phyloP scores from a whole-genome alignment of 2,329 filamentous ascomycete species.

The Fusarium compactum region DNA sequence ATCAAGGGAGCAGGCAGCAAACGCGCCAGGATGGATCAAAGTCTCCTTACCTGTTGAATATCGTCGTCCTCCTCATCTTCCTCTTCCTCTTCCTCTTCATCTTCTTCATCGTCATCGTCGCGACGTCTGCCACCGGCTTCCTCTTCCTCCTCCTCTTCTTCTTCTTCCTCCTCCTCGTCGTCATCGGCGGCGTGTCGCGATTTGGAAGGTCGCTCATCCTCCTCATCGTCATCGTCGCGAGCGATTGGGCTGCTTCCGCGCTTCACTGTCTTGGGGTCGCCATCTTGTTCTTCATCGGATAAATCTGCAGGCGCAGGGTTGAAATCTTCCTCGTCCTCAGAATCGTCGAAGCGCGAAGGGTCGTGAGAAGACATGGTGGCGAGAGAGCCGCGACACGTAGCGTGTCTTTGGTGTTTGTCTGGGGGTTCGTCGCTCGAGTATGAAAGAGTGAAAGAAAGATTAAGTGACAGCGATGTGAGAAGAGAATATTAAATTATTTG shows the following conservation, averaged over 20 bases:
- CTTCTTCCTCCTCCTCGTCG: conserved; percentile 54
- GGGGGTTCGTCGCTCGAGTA: not conserved
- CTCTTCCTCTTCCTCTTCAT: conserved; percentile 66
- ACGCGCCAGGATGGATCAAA: conserved; percentile 3
- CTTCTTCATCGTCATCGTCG: conserved; percentile 60
- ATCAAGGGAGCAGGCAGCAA: not conserved
- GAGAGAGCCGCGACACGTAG: conserved; percentile 35
- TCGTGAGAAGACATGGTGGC: conserved; percentile 61
- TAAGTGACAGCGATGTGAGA: conserved; percentile 3
- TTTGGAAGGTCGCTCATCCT: conserved; percentile 51
- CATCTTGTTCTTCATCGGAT: conserved; percentile 70
- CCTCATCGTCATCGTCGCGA: conserved; percentile 53
- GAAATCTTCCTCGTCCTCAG: conserved; percentile 88
- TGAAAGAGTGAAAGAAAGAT: conserved; percentile 19
- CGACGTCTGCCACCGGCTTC: conserved; percentile 52
- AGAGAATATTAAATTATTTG: conserved; percentile 24
- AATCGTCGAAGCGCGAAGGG: conserved; percentile 67
- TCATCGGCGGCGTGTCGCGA: conserved; percentile 57
- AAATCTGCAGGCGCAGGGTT: conserved; percentile 81
- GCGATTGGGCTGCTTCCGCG: conserved; percentile 56
- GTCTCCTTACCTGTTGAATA: conserved; percentile 69
- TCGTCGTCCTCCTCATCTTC: conserved; percentile 75
- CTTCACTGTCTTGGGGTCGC: conserved; percentile 56
- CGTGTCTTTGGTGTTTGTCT: conserved; percentile 26
- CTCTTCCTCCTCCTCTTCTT: conserved; percentile 53